These are phyloP conservation scores for Leersia perrieri DNA, from an alignment of 176 grass and related monocot genomes.

Conservation along the genomic window DNA sequence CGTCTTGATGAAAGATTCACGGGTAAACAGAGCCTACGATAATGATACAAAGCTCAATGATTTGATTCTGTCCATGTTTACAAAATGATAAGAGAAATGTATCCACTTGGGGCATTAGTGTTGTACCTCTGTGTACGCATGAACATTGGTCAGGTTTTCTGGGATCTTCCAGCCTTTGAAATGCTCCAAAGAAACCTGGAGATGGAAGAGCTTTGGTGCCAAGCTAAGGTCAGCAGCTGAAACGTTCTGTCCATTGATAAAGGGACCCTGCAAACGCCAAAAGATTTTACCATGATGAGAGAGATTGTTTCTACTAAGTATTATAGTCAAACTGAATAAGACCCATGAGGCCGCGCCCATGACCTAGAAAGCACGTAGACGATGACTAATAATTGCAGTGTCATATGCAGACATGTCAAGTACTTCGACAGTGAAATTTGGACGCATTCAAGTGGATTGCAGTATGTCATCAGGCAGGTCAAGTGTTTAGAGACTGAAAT, in stretches of 20 bases:
- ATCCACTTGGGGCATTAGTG: neutral
- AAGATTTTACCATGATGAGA: neutral
- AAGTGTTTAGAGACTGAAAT: neutral
- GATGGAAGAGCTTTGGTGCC: slow-evolving; percentile 82
- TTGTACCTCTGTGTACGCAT: slow-evolving; percentile 69
- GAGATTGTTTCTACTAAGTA: neutral
- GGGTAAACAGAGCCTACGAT: slow-evolving; percentile 66
- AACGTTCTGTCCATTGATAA: slow-evolving; percentile 59
- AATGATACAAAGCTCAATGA: neutral
- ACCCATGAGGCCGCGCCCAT: neutral
- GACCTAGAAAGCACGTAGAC: neutral
- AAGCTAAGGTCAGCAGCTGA: slow-evolving; percentile 67
- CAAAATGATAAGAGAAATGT: neutral
- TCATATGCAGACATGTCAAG: slow-evolving; percentile 5
- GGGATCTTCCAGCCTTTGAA: slow-evolving; percentile 95
- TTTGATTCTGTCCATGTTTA: neutral
- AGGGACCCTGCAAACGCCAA: slow-evolving; percentile 64
- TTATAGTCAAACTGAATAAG: slow-evolving; percentile 1
- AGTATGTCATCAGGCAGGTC: neutral
- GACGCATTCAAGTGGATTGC: neutral
- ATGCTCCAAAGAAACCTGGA: slow-evolving; percentile 59
- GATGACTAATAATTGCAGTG: slow-evolving; percentile 21
- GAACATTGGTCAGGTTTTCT: slow-evolving; percentile 56
- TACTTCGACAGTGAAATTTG: neutral
- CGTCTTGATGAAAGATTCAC: slow-evolving; percentile 79